Base-by-base conservation (phyloP, 2,329 filamentous ascomycete genomes). In the Ophiostoma australiae region DNA sequence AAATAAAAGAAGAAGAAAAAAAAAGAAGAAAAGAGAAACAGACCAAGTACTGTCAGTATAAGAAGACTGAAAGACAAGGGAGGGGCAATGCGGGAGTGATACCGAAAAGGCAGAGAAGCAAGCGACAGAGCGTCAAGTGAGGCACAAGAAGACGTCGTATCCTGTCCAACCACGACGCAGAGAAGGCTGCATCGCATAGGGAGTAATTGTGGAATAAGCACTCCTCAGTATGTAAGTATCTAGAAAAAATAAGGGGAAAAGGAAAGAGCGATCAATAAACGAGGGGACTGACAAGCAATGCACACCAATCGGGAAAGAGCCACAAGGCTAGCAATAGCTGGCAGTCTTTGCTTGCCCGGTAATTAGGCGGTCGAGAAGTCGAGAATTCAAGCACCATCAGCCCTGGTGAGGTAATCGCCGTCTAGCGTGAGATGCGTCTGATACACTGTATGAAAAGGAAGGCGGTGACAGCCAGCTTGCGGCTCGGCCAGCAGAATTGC, bases 91-190 rank as follows among this genome's bases (percentile, higher is more conserved):
- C 27, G 52, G 52, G n/a, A 27, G n/a, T 1, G 8, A 27, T 13
- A 27, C 31, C n/a, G 0, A 20, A 11, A 33, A 52, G 48, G 52
- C n/a, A 13, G n/a, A 17, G 13, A 8, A n/a, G 5, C 23, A 20
- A 55, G 48, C n/a, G n/a, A n/a, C n/a, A n/a, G n/a, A 52, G 44
- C 15, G 4, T 17, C 15, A 61, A 35, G 33, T 39, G 35, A 61
- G 48, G 33, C 68, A 10, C 20, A 58, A 61, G 4, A 41, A 23
- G 65, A 13, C 52, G 65, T 55, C 48, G 80, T 82, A 82, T 80
- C 77, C 72, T 72, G 77, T 80, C 80, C 80, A 82, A 82, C 80
- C 80, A 82, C 78, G 76, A 67, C 27, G n/a, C 69, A 55, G 33
- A 44, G 55, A 66, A 66, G 31, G 65, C 52, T 69, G 70, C 70